phyloP scores from a whole-genome alignment of 1,284 basidiomycete genomes.

The Ganoderma lingzhi region DNA sequence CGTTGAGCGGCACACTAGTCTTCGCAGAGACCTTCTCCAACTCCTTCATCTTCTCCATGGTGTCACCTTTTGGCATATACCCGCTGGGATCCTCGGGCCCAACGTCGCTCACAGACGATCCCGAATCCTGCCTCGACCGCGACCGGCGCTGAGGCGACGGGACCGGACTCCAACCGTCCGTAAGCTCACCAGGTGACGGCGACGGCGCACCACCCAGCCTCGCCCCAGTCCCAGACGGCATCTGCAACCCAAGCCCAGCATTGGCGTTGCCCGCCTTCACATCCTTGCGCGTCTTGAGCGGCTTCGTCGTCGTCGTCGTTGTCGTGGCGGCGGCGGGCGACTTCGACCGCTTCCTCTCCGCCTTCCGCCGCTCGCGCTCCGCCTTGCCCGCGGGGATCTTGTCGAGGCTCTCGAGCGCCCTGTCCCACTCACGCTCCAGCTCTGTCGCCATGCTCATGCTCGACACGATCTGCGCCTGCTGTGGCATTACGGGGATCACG shows the following conservation, averaged over 20 bases:
- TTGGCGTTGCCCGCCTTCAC: constrained; percentile 14
- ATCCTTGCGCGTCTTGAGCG: constrained; percentile 35
- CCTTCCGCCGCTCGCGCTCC: constrained; percentile 26
- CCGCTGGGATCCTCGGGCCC: constrained; percentile 47
- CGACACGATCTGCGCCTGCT: constrained; percentile 21
- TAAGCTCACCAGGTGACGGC: constrained; percentile 39
- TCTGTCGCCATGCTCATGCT: constrained; percentile 17
- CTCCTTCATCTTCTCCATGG: constrained; percentile 18
- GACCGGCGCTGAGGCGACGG: constrained; percentile 24
- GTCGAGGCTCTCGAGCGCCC: constrained; percentile 29
- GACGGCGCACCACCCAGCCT: constrained; percentile 32
- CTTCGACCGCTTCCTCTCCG: constrained; percentile 27
- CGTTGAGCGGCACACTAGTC: constrained; percentile 14
- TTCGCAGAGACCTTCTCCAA: constrained; percentile 13
- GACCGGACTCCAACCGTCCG: constrained; percentile 47
- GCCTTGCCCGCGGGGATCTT: constrained; percentile 28
- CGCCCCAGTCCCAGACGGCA: constrained; percentile 32
- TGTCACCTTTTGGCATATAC: constrained; percentile 26
- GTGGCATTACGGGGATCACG: constrained; percentile 31
- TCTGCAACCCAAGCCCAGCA: constrained; percentile 29
- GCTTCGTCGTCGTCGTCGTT: constrained; percentile 34
- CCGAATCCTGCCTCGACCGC: constrained; percentile 28
- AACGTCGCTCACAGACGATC: constrained; percentile 43
- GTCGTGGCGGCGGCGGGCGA: constrained; percentile 24
- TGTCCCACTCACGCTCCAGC: constrained; percentile 33